phyloP scores from a whole-genome alignment of 78 protist species.

The Protostelium mycophagum region DNA sequence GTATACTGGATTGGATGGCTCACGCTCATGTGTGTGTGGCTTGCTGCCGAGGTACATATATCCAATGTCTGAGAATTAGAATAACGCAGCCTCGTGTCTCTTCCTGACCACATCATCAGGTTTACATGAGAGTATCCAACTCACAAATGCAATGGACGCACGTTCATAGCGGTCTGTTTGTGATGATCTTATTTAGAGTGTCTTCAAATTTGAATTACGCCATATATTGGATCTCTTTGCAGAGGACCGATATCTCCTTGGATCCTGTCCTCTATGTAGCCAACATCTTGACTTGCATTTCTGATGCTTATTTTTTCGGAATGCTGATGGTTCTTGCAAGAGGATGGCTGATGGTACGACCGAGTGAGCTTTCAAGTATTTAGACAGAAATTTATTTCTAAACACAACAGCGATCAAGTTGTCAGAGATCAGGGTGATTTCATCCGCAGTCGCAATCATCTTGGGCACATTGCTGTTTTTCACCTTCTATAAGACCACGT shows the following conservation, averaged over 20 bases:
- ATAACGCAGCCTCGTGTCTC: no score
- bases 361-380: neutral
- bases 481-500: neutral
- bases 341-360: neutral
- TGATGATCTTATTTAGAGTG: neutral
- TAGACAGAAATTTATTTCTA: neutral
- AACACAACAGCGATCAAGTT: neutral
- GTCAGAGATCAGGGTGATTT: neutral
- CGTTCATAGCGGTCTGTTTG: neutral
- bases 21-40: neutral
- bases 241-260: neutral
- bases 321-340: neutral
- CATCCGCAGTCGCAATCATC: neutral
- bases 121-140: neutral
- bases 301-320: neutral
- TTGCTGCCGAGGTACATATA: neutral
- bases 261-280: neutral
- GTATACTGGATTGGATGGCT: neutral
- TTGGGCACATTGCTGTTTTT: neutral
- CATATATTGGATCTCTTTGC: neutral
- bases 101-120: no score
- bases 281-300: neutral
- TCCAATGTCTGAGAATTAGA: no score
- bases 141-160: neutral
- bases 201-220: neutral